phyloP scores from a whole-genome alignment of 1,139 yeast genomes.

The Nakaseomyces glabratus region DNA sequence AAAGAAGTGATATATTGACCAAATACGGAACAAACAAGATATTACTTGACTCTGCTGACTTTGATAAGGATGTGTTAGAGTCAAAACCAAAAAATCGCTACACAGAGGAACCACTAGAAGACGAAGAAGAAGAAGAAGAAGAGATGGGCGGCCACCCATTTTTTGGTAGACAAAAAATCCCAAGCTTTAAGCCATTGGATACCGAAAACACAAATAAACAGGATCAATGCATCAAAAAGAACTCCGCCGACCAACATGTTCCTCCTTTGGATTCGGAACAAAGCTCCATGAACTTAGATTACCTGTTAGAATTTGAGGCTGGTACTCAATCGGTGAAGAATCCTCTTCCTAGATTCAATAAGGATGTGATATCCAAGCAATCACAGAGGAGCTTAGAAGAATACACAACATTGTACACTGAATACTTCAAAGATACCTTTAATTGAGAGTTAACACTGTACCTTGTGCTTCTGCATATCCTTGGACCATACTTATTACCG shows the following conservation, averaged over 20 bases:
- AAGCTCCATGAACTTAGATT: conserved; percentile 10
- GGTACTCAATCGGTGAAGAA: neutral
- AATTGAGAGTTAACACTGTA: too few species aligned
- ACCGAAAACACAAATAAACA: neutral
- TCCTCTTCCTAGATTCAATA: neutral
- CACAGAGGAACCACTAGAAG: conserved; percentile 6
- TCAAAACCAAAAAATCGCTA: conserved; percentile 5
- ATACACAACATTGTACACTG: conserved; percentile 1
- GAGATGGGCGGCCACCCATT: conserved; percentile 3
- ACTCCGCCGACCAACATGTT: too few species aligned
- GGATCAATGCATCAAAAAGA: neutral
- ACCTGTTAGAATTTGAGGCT: conserved; percentile 1
- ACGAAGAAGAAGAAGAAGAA: conserved; percentile 3
- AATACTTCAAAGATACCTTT: too few species aligned
- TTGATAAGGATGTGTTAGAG: conserved; percentile 12
- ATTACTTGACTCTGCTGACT: conserved; percentile 25
- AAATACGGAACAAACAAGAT: conserved; percentile 24
- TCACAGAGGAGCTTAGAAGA: neutral
- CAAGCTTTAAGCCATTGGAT: neutral
- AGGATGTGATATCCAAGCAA: neutral
- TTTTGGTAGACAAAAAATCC: neutral
- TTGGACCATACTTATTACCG: too few species aligned
- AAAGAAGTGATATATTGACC: conserved; percentile 17
- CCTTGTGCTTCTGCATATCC: too few species aligned
- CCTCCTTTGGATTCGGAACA: conserved; percentile 20